Base-by-base conservation (phyloP, 495 filamentous ascomycete genomes). In the Thozetella sp. region DNA sequence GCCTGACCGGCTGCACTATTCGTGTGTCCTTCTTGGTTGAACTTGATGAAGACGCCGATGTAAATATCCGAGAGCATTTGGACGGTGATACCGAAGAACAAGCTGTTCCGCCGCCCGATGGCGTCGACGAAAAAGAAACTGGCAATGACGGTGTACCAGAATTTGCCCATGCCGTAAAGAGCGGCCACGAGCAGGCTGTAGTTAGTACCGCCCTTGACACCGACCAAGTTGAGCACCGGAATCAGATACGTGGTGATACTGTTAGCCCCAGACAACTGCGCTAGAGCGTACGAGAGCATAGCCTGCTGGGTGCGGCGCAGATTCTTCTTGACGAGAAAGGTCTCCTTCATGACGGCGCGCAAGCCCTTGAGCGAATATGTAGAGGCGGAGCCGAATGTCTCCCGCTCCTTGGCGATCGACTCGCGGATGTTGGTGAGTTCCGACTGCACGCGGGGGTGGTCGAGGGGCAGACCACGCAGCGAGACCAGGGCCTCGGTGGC, bases 81-180 rank as follows among this genome's bases (percentile, higher is more conserved):
- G 1, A 88, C 71, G 22, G 76, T 72, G 53, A 90, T 90, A 2
- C 90, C 88, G 0, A 86, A 58, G 12, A 87, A 73, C 0, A 93
- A 74, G 2, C 89, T 80, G 27, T 88, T 84, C 69, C 90, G 89
- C 43, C 89, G 86, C 2, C 89, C 89, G 60, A 91, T 87, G 51
- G 88, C 77, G 60, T 93, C 89, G 62, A 93, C 85, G 19, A 93
- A 77, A 77, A 92, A 90, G 13, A 90, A 73, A 6, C 88, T 86
- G 65, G 87, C 90, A 43, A 83, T 51, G 23, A 91, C 62, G 17
- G 87, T 80, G 0, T 87, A 81, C 9, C 83, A 68, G 56, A 91
- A 80, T 59, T 92, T 91, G 66, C 90, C 73, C 58, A 92, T 80
- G 37, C 88, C 88, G 55, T 90, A 91, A 24, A 92, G 79, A 15